phyloP scores from a whole-genome alignment of 345 rosid species.

The Lagerstroemia speciosa region DNA sequence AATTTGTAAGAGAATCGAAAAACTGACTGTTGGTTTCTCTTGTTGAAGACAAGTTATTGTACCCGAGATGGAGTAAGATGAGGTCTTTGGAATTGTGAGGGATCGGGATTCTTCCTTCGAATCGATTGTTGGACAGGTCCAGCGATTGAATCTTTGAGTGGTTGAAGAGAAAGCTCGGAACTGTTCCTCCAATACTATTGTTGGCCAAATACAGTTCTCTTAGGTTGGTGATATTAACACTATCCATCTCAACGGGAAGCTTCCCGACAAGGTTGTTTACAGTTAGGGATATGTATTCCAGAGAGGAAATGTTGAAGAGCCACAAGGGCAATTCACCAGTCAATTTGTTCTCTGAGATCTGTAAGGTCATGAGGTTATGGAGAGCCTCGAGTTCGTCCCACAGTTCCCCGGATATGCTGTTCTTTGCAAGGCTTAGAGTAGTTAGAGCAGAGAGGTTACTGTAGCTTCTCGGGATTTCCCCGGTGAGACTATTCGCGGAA shows the following conservation, averaged over 20 bases:
- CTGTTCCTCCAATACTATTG: constrained; percentile 10
- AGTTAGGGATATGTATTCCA: neutral
- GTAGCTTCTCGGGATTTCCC: constrained; percentile 9
- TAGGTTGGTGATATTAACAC: constrained; percentile 9
- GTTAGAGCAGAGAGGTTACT: constrained; percentile 18
- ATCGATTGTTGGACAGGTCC: constrained; percentile 6
- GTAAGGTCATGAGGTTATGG: neutral
- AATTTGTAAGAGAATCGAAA: constrained; percentile 11
- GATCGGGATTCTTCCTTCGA: constrained; percentile 11
- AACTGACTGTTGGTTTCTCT: constrained; percentile 8
- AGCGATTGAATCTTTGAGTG: constrained; percentile 4
- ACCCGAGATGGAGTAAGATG: neutral
- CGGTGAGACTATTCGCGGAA: constrained; percentile 12
- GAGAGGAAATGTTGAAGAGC: constrained; percentile 14
- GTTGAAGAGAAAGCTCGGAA: constrained; percentile 11
- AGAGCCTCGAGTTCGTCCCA: constrained; percentile 12
- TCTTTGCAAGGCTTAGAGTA: constrained; percentile 2
- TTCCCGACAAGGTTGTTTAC: constrained; percentile 10
- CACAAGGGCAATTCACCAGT: constrained; percentile 9
- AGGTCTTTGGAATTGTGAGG: constrained; percentile 5
- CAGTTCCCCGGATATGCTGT: constrained; percentile 6
- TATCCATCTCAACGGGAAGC: neutral
- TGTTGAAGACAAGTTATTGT: constrained; percentile 10
- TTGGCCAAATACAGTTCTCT: constrained; percentile 8
- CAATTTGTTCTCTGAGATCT: constrained; percentile 6